Evolutionary conservation across 1,139 yeast species (phyloP), one percentile per base, ranked within the genome.

Genomic region (Diutina scorzettiae): DNA sequence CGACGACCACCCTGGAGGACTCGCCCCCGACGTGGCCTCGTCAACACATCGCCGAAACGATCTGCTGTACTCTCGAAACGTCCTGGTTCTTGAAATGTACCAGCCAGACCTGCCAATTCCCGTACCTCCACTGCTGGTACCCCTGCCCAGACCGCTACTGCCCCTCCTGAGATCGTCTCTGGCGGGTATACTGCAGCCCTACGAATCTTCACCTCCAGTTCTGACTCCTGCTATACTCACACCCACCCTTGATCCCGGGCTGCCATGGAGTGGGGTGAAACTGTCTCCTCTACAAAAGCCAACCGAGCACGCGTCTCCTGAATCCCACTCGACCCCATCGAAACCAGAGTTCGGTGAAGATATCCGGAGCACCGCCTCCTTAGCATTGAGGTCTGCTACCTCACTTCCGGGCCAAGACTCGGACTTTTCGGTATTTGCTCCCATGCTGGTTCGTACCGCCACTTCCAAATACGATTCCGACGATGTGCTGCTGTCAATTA

Each of bases 21-120:
- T 20, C 7, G 17, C n/a, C 20, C 19, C 39, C 5, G 39, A 34
- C 27, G 4, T 28, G 27, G 12, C 9, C 16, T 11, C 23, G 16
- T 12, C n/a, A 9, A 23, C 28, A n/a, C 39, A 34, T 14, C 39
- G 29, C 28, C 25, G 39, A 8, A 34, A 17, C 17, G 39, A 34
- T 4, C 28, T 23, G 28, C 39, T 34, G 39, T 34, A 34, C 39
- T 34, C 39, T 18, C 39, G 39, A 14, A 34, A 34, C 24, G 39
- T 34, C n/a, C 39, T 34, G 39, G 39, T 34, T 28, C 17, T 34
- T 9, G 39, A 34, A 5, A 34, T 34, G 39, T 34, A 34, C 24
- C 28, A 23, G 9, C 28, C 39, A 11, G 39, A 23, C n/a, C 39
- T 34, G 39, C 39, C 39, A 6, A 14, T 14, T n/a, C 16, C 18